Evolutionary conservation across 352 stramenopile genomes (phyloP).

Genomic region (Globisporangium parvum): DNA sequence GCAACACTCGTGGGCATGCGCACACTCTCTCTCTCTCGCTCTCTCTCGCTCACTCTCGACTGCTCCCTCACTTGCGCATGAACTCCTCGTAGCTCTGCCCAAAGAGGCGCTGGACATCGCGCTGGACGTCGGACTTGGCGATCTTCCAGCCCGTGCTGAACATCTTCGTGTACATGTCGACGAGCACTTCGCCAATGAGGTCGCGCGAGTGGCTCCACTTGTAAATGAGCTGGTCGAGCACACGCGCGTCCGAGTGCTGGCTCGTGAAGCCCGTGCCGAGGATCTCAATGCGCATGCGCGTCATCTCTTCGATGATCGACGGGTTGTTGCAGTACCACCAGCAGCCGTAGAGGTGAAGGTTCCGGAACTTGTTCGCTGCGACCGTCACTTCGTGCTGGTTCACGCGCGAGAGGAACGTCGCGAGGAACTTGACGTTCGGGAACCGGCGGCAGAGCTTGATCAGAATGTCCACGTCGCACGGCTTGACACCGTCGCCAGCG

Average conservation of each 20-base stretch:
- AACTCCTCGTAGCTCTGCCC: slow-evolving; percentile 91
- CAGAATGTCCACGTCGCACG: slow-evolving; percentile 83
- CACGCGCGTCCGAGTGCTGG: slow-evolving; percentile 91
- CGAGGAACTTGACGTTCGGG: slow-evolving; percentile 91
- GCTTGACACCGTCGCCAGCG: slow-evolving; percentile 90
- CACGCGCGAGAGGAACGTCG: slow-evolving; percentile 91
- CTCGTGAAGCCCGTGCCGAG: slow-evolving; percentile 91
- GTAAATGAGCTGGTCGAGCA: slow-evolving; percentile 94
- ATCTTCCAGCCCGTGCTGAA: slow-evolving; percentile 80
- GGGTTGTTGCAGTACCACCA: slow-evolving; percentile 97
- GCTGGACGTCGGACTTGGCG: slow-evolving; percentile 73
- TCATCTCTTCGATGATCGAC: slow-evolving; percentile 88
- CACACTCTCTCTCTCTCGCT: too few relatives aligned
- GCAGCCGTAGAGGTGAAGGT: slow-evolving; percentile 93
- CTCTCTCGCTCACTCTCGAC: too few relatives aligned
- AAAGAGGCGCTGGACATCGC: slow-evolving; percentile 84
- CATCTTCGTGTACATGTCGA: slow-evolving; percentile 87
- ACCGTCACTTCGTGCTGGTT: slow-evolving; percentile 95
- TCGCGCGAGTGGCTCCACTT: slow-evolving; percentile 92
- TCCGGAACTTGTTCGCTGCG: slow-evolving; percentile 91
- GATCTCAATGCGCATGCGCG: slow-evolving; percentile 90
- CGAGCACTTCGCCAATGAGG: slow-evolving; percentile 85
- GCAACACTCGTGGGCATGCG: too few relatives aligned
- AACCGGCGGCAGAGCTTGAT: slow-evolving; percentile 82
- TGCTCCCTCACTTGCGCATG: slow-evolving; percentile 79